These are phyloP conservation scores for Astrothelium subdiscretum DNA, from an alignment of 495 filamentous ascomycete species.

Conservation along the genomic window DNA sequence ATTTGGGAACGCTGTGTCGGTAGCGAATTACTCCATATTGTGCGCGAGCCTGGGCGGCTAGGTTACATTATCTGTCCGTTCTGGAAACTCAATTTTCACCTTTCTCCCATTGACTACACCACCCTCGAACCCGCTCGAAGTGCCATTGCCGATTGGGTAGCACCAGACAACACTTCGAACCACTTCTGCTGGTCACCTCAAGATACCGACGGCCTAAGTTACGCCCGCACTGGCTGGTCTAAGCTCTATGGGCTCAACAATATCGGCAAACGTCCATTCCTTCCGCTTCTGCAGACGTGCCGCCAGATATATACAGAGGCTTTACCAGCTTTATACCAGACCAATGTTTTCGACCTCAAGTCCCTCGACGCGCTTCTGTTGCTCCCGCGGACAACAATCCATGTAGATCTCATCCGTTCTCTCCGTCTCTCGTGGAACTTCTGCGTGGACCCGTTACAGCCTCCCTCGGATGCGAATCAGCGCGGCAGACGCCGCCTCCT, in stretches of 20 bases:
- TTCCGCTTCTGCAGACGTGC: slow-evolving; percentile 21
- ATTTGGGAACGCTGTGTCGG: slow-evolving; percentile 17
- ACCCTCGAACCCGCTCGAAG: neutral
- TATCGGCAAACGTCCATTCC: neutral
- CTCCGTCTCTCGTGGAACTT: neutral
- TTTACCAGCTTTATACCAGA: slow-evolving; percentile 16
- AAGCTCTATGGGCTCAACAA: neutral
- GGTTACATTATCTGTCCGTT: neutral
- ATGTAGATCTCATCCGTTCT: neutral
- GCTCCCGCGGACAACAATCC: neutral
- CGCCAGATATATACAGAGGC: slow-evolving; percentile 22
- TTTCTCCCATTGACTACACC: neutral
- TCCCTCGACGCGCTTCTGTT: neutral
- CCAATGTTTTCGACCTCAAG: slow-evolving; percentile 32
- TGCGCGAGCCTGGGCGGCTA: slow-evolving; percentile 10
- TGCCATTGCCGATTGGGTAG: neutral
- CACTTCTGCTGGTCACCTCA: slow-evolving; percentile 11
- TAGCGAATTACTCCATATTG: slow-evolving; percentile 13
- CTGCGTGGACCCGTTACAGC: neutral
- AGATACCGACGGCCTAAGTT: slow-evolving; percentile 7
- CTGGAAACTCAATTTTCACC: neutral
- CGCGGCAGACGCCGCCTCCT: neutral
- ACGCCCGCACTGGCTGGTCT: neutral
- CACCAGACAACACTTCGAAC: neutral
- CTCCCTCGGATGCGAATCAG: neutral